Conservation (phyloP, 2,329 filamentous ascomycete genomes). For the Colletotrichum shisoi region DNA sequence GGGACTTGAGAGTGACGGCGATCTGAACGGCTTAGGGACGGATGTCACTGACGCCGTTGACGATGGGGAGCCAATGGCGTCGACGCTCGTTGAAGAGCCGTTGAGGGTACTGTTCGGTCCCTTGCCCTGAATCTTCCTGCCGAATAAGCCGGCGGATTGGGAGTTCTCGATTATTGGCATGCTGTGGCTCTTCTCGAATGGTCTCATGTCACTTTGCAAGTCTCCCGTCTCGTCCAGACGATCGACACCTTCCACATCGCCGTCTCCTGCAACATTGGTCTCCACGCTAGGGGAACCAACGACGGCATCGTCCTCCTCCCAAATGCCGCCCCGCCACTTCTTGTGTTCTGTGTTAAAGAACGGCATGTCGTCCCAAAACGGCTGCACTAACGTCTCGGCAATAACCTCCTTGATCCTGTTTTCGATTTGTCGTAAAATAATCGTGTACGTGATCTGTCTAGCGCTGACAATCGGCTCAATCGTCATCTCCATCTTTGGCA, state of each 20-base stretch:
- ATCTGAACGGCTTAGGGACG: conserved; percentile 47
- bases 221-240: conserved; percentile 54
- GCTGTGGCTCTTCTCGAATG: conserved; percentile 65
- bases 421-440: conserved; percentile 92
- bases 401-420: conserved; percentile 93
- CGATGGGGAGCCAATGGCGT: conserved; percentile 51
- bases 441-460: conserved; percentile 91
- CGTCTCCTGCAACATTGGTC: conserved; percentile 53
- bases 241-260: conserved; percentile 59
- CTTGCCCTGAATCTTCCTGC: conserved; percentile 56
- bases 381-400: conserved; percentile 86
- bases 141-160: conserved; percentile 57
- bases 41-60: conserved; percentile 44
- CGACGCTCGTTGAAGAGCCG: conserved; percentile 59
- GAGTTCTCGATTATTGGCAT: conserved; percentile 55
- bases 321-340: conserved; percentile 85
- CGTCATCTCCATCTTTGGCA: conserved; percentile 91
- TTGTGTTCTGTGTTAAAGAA: conserved; percentile 85
- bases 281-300: conserved; percentile 50
- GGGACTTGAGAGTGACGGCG: conserved; percentile 68
- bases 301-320: conserved; percentile 63
- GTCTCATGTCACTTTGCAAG: conserved; percentile 52
- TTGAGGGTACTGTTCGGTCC: conserved; percentile 46
- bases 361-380: conserved; percentile 95
- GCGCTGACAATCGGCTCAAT: conserved; percentile 96